These are phyloP conservation scores for Eucalyptus victrix DNA, from an alignment of 345 rosid genomes.

Conservation along the genomic window DNA sequence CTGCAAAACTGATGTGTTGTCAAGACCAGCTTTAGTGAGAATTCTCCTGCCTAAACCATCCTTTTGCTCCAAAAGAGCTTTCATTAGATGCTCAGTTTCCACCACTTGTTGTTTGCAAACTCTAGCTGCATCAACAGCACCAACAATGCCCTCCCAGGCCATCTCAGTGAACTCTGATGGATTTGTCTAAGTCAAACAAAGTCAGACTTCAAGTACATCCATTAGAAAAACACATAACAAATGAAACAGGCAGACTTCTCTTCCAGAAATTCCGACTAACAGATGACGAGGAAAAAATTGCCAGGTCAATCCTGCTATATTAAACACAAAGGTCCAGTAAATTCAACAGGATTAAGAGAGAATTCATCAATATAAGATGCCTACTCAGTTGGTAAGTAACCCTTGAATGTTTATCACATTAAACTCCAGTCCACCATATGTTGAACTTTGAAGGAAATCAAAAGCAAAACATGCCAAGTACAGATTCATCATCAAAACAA, in stretches of 20 bases:
- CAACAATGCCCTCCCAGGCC: constrained; percentile 84
- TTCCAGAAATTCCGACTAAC: not conserved
- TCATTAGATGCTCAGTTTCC: constrained; percentile 90
- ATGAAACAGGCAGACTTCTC: not conserved
- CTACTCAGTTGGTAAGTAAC: not conserved
- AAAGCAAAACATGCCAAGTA: not conserved
- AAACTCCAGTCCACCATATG: not conserved
- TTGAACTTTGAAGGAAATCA: not conserved
- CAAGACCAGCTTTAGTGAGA: constrained; percentile 73
- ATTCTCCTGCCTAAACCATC: constrained; percentile 78
- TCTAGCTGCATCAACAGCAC: constrained; percentile 65
- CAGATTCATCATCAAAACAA: not conserved
- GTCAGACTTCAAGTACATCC: not conserved
- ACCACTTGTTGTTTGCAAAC: constrained; percentile 57
- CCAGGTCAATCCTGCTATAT: not conserved
- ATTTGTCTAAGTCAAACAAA: constrained; percentile 17
- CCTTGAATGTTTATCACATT: not conserved
- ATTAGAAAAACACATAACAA: not conserved
- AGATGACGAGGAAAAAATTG: not conserved
- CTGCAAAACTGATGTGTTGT: constrained; percentile 67
- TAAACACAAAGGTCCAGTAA: not conserved
- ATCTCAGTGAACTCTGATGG: constrained; percentile 66
- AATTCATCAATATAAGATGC: not conserved
- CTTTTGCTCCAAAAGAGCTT: constrained; percentile 84
- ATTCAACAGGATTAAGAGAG: not conserved